Evolutionary conservation across 2,329 filamentous ascomycete genomes (phyloP).

Genomic region (Thelonectria rubi): DNA sequence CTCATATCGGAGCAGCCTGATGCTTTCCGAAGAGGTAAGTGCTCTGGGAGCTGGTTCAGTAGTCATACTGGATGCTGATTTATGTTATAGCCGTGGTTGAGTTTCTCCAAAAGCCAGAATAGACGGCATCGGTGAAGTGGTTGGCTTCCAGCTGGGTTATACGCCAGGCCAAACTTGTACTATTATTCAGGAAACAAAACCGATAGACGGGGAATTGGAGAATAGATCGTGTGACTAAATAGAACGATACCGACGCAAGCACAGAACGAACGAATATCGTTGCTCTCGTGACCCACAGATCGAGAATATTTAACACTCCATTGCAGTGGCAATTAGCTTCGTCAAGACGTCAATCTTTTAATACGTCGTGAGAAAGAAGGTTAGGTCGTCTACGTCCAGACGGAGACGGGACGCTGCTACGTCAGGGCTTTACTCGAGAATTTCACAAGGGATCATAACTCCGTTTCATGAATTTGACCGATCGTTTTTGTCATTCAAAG

Average conservation of each 20-base stretch:
- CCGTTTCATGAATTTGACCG: constrained; percentile 40
- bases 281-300: not conserved
- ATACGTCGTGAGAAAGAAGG: not conserved
- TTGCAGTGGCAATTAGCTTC: not conserved
- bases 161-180: not conserved
- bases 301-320: not conserved
- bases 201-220: constrained; percentile 2
- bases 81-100: constrained; percentile 65
- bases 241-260: not conserved
- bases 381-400: not conserved
- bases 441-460: constrained; percentile 24
- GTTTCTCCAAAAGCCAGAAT: constrained; percentile 63
- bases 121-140: constrained; percentile 33
- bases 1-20: constrained; percentile 88
- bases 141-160: not conserved
- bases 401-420: too few species aligned
- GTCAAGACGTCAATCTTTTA: not conserved
- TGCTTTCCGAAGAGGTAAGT: constrained; percentile 76
- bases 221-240: not conserved
- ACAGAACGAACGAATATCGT: not conserved
- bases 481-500: constrained; percentile 50
- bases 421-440: constrained; percentile 29
- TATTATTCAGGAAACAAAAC: constrained; percentile 17
- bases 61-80: not conserved
- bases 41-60: not conserved